Evolutionary conservation across 305 asterid genomes (phyloP).

Genomic region (Coffea humblotiana): DNA sequence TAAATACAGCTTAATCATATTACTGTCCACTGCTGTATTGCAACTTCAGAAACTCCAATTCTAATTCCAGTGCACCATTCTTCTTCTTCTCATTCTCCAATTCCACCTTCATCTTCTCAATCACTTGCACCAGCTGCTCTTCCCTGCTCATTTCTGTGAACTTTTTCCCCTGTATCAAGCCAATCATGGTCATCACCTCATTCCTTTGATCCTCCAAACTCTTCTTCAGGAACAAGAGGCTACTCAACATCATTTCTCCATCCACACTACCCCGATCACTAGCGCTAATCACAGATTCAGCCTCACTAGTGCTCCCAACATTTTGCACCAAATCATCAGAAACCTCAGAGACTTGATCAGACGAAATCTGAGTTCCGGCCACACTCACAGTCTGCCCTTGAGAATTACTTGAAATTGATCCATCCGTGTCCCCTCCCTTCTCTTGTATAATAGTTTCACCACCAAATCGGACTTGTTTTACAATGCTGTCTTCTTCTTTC

Average conservation of each 20-base stretch:
- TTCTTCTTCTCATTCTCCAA: constrained; percentile 60
- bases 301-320: neutral
- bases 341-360: constrained; percentile 3
- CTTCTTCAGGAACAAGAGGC: constrained; percentile 43
- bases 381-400: constrained; percentile 13
- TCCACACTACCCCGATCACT: constrained; percentile 18
- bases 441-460: constrained; percentile 39
- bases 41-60: constrained; percentile 52
- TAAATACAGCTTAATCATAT: neutral
- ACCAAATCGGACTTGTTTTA: constrained; percentile 40
- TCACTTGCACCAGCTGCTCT: constrained; percentile 47
- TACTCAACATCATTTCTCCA: constrained; percentile 35
- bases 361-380: neutral
- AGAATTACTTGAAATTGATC: constrained; percentile 22
- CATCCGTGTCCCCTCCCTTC: constrained; percentile 24
- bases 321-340: neutral
- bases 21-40: constrained; percentile 34
- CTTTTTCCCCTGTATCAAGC: constrained; percentile 31
- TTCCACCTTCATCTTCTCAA: constrained; percentile 44
- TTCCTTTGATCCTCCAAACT: constrained; percentile 62
- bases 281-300: neutral
- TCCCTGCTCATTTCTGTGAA: constrained; percentile 36
- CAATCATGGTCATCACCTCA: constrained; percentile 49
- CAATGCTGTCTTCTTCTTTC: constrained; percentile 13
- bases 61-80: constrained; percentile 48